These are phyloP conservation scores for Pseudogymnoascus pannorum DNA, from an alignment of 2,329 filamentous ascomycete genomes.

Conservation along the genomic window DNA sequence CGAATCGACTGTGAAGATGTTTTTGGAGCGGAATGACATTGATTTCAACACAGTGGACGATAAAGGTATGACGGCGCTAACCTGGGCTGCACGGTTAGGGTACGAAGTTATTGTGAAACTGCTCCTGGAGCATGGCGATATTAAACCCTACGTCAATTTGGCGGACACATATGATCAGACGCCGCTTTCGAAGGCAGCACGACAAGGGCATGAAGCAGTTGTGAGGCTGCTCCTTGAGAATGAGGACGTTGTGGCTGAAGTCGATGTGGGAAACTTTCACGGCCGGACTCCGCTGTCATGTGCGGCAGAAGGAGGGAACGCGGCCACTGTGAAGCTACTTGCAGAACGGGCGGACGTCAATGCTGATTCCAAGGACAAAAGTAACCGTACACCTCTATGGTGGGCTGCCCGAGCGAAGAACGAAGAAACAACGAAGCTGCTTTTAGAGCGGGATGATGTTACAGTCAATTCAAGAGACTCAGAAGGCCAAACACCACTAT, in stretches of 20 bases:
- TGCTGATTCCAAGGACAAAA: slow-evolving; percentile 2
- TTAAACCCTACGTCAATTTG: neutral
- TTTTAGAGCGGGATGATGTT: neutral
- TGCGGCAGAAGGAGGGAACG: neutral
- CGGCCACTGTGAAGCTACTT: neutral
- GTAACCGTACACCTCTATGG: neutral
- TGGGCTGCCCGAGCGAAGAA: neutral
- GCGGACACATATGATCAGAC: slow-evolving; percentile 17
- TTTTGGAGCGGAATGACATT: neutral
- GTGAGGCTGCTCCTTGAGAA: slow-evolving; percentile 22
- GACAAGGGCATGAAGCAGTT: slow-evolving; percentile 20
- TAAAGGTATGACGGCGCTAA: neutral
- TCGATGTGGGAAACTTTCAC: neutral
- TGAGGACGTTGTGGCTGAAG: neutral
- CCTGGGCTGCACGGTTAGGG: neutral
- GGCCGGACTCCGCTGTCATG: neutral
- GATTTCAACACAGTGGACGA: neutral
- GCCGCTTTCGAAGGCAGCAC: slow-evolving; percentile 22
- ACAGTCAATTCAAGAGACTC: neutral
- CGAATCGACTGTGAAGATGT: neutral
- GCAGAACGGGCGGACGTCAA: neutral
- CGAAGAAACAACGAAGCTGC: neutral
- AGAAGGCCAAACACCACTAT: neutral
- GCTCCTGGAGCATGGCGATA: neutral
- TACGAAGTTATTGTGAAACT: neutral